phyloP scores from a whole-genome alignment of 2,329 filamentous ascomycete species.

The Orbilia ellipsospora region DNA sequence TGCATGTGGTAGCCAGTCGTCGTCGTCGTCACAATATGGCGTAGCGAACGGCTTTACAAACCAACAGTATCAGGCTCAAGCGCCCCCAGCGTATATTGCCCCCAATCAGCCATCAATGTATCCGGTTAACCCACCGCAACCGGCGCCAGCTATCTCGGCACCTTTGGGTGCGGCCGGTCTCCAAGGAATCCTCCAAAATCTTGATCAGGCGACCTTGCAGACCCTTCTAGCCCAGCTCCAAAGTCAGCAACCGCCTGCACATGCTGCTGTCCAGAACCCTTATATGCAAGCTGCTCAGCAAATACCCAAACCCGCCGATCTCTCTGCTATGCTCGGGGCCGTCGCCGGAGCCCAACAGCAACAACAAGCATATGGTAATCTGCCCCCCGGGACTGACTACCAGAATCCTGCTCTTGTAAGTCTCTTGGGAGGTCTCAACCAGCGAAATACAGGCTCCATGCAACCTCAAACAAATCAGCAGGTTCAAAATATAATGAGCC shows the following conservation, averaged over 20 bases:
- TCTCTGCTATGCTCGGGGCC: slow-evolving; percentile 45
- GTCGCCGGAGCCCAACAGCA: slow-evolving; percentile 38
- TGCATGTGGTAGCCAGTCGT: slow-evolving; percentile 69
- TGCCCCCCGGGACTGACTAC: slow-evolving; percentile 41
- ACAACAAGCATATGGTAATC: slow-evolving; percentile 21
- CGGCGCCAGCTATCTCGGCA: slow-evolving; percentile 60
- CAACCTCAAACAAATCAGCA: slow-evolving; percentile 52
- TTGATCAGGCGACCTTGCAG: slow-evolving; percentile 78
- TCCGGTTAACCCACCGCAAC: slow-evolving; percentile 60
- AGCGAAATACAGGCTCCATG: slow-evolving; percentile 26
- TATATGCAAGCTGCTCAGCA: slow-evolving; percentile 50
- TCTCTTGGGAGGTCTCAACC: slow-evolving; percentile 31
- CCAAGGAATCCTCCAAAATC: slow-evolving; percentile 73
- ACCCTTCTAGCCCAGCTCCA: slow-evolving; percentile 72
- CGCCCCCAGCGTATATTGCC: slow-evolving; percentile 59
- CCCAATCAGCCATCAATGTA: slow-evolving; percentile 59
- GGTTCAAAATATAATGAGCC: slow-evolving; percentile 54
- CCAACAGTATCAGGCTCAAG: slow-evolving; percentile 57
- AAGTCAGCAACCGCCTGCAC: slow-evolving; percentile 58
- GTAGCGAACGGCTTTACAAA: slow-evolving; percentile 61
- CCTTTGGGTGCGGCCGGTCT: slow-evolving; percentile 66
- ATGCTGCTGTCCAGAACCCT: slow-evolving; percentile 53
- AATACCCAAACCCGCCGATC: slow-evolving; percentile 47
- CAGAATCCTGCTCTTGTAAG: slow-evolving; percentile 49
- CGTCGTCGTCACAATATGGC: slow-evolving; percentile 58